Evolutionary conservation across 2,329 filamentous ascomycete species (phyloP).

Genomic region (Chaetoscypha palmicola): DNA sequence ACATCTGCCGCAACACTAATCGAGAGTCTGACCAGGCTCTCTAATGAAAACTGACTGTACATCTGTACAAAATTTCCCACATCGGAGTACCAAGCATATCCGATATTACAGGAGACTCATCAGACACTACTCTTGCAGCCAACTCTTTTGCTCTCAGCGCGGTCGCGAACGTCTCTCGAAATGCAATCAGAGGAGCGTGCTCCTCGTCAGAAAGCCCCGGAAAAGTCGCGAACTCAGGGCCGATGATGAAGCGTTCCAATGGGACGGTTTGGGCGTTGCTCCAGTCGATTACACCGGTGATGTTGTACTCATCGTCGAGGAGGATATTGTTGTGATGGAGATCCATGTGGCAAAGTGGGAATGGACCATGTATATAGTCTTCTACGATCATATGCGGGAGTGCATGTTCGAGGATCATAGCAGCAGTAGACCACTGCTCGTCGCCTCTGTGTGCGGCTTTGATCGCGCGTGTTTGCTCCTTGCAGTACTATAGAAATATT

Average conservation of each 20-base stretch:
- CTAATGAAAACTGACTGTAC: slow-evolving; percentile 5
- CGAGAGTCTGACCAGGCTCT: slow-evolving; percentile 2
- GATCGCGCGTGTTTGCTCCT: too few species aligned
- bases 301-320: slow-evolving; percentile 36
- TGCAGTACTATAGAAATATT: too few species aligned
- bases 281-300: slow-evolving; percentile 34
- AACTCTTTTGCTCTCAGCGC: slow-evolving; percentile 1
- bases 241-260: slow-evolving; percentile 33
- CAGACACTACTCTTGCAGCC: background rate
- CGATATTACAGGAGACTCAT: background rate
- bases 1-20: slow-evolving; percentile 5
- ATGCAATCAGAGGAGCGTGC: slow-evolving; percentile 16
- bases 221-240: slow-evolving; percentile 31
- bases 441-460: too few species aligned
- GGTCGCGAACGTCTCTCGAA: slow-evolving; percentile 2
- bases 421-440: too few species aligned
- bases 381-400: too few species aligned
- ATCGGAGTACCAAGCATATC: slow-evolving; percentile 4
- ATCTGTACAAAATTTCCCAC: slow-evolving; percentile 5
- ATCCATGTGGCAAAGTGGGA: slow-evolving; percentile 32
- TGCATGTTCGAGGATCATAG: too few species aligned
- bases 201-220: slow-evolving; percentile 27
- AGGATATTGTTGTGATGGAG: slow-evolving; percentile 36
- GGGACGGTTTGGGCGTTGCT: slow-evolving; percentile 30
- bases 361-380: too few species aligned